Conservation (phyloP, 2,329 filamentous ascomycete genomes). For the Aspergillus pseudoglaucus region DNA sequence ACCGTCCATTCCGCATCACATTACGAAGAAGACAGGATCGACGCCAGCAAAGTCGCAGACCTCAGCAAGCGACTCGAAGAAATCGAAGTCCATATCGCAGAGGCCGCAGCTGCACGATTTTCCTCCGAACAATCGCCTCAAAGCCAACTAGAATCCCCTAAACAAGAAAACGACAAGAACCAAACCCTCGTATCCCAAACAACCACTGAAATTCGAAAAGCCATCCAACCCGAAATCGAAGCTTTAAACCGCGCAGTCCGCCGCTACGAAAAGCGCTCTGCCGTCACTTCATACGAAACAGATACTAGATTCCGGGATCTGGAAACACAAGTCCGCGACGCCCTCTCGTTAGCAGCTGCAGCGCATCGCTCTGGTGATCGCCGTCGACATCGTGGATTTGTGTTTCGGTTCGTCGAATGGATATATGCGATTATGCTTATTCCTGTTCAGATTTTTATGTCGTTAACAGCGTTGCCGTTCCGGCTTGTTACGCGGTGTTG, state of each 20-base stretch:
- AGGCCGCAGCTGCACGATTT: conserved; percentile 24
- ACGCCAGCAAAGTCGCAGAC: conserved; percentile 42
- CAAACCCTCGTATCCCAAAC: conserved; percentile 35
- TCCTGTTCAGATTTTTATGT: conserved; percentile 27
- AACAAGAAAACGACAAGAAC: conserved; percentile 34
- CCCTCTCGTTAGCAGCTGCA: conserved; percentile 71
- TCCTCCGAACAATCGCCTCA: conserved; percentile 7
- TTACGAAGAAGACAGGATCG: conserved; percentile 26
- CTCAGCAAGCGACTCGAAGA: conserved; percentile 61
- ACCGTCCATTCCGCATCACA: conserved; percentile 45
- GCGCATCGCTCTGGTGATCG: conserved; percentile 40
- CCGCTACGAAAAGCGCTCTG: conserved; percentile 83
- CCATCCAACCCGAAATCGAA: conserved; percentile 74
- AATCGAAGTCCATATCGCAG: conserved; percentile 55
- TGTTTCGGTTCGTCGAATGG: conserved; percentile 30
- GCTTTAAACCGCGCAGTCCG: conserved; percentile 81
- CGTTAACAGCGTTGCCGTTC: conserved; percentile 26
- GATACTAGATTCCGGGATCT: conserved; percentile 68
- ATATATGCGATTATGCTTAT: conserved; percentile 29
- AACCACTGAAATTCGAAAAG: conserved; percentile 53
- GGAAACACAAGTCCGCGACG: conserved; percentile 66
- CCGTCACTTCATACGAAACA: conserved; percentile 66
- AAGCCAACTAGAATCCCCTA: conserved; percentile 15
- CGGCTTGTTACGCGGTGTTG: conserved; percentile 17
- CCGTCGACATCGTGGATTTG: conserved; percentile 20